Base-by-base conservation (phyloP, 2,329 filamentous ascomycete species). In the Fusarium vanettenii region DNA sequence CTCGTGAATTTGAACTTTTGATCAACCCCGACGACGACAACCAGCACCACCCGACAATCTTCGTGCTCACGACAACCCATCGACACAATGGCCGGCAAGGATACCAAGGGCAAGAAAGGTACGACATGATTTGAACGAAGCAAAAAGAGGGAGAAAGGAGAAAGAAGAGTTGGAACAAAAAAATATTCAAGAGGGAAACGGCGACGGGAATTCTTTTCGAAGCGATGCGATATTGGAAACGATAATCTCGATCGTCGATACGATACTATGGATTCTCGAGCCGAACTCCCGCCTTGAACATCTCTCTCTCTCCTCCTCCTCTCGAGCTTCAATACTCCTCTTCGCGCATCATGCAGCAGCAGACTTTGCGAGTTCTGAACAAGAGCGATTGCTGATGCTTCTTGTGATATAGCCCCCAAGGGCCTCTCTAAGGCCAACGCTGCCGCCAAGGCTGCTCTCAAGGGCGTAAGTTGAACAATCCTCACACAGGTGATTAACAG, bases 401-500 rank as follows among this genome's bases (percentile, higher is more conserved):
- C 81, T 64, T 86, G 31, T 85, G 80, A 78, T 83, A 86, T 83
- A 92, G 90, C 88, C 81, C 83, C 88, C 80, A 91, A 91, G 87
- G 89, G 89, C 83, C 84, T 88, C 86, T 97, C 97, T 91, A 92
- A 97, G 92, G 97, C 97, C 88, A 93, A 92, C 83, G 92, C 93
- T 85, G 97, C 97, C 86, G 94, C 97, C 82, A 98, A 99, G 92
- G 94, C 97, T 86, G 94, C 95, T 84, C 93, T 98, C 82, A 95
- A 95, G 89, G 96, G 95, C 87, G 95, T 97, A 95, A 90, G 94
- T 93, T 37, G 41, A 70, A 60, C 41, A 7, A 78, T 71, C 16
- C 37, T 45, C 6, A 45, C 6, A 27, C 16, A 1, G 27, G 2
- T 9, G 22, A 45, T 14, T 11, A 33, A 50, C 45, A 27, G 14